Evolutionary conservation across 148 eudicot genomes (phyloP).

Genomic region (Cornus suecica): DNA sequence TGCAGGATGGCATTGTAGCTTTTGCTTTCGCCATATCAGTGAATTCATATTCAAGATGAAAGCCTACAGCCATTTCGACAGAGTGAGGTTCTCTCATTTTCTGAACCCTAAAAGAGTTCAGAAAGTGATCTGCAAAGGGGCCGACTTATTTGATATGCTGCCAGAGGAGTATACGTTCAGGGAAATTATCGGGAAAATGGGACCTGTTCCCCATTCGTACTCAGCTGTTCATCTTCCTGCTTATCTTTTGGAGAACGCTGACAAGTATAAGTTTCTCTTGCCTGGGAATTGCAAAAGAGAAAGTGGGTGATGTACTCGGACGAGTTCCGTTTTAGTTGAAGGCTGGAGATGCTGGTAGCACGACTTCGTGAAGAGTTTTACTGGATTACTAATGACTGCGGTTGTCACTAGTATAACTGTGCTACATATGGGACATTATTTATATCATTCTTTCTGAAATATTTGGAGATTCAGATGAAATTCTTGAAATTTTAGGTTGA

Average conservation of each 20-base stretch:
- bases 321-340: slow-evolving; percentile 6
- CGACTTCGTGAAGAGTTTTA: slow-evolving; percentile 12
- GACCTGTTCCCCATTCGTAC: slow-evolving; percentile 44
- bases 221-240: slow-evolving; percentile 52
- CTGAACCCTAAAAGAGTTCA: slow-evolving; percentile 44
- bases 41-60: slow-evolving; percentile 52
- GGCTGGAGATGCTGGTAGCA: slow-evolving; percentile 15
- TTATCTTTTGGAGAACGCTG: slow-evolving; percentile 42
- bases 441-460: slow-evolving; percentile 26
- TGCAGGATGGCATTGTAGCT: slow-evolving; percentile 57
- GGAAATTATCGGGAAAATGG: slow-evolving; percentile 47
- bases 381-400: slow-evolving; percentile 22
- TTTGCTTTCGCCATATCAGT: slow-evolving; percentile 38
- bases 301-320: slow-evolving; percentile 23
- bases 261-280: slow-evolving; percentile 34
- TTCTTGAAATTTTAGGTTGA: slow-evolving; percentile 29
- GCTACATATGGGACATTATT: slow-evolving; percentile 9
- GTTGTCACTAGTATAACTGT: slow-evolving; percentile 4
- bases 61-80: slow-evolving; percentile 49
- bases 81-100: slow-evolving; percentile 36
- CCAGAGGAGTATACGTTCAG: slow-evolving; percentile 48
- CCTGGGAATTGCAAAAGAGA: slow-evolving; percentile 50
- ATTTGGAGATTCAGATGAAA: slow-evolving; percentile 21
- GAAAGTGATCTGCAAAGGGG: slow-evolving; percentile 44
- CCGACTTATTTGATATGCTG: slow-evolving; percentile 45